Percentiles rank a stretch among this genome's conserved stretches.
phyloP scores from a whole-genome alignment of 2,329 filamentous ascomycete genomes.

The Rutstroemia sp. region DNA sequence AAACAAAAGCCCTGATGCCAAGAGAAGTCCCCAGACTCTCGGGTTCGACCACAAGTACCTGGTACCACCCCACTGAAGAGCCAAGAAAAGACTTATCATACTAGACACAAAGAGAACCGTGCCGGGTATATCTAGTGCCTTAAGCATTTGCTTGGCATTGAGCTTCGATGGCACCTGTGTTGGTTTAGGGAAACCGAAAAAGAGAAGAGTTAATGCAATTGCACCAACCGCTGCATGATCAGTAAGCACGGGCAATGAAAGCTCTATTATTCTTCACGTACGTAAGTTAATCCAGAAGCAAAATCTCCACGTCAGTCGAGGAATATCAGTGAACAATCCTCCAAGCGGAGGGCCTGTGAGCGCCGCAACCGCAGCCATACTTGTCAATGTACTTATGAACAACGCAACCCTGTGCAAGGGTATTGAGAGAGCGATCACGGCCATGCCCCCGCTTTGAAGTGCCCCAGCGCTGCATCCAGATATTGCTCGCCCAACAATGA shows the following conservation, averaged over 20 bases:
- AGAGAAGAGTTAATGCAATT: not conserved
- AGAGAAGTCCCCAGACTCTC: constrained; percentile 32
- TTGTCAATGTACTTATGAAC: constrained; percentile 46
- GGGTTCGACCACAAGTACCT: constrained; percentile 28
- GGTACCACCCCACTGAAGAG: constrained; percentile 31
- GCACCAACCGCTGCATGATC: not conserved
- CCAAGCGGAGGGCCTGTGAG: constrained; percentile 56
- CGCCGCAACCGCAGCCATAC: constrained; percentile 56
- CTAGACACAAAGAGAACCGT: constrained; percentile 28
- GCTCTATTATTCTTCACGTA: not conserved
- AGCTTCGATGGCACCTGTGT: not conserved
- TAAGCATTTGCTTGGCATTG: constrained; percentile 1
- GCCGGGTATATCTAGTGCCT: constrained; percentile 28
- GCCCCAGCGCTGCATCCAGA: constrained; percentile 18
- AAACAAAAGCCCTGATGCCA: constrained; percentile 25
- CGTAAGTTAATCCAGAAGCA: constrained; percentile 29
- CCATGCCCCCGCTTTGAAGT: constrained; percentile 32
- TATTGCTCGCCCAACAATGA: constrained; percentile 15
- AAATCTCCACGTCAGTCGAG: constrained; percentile 47
- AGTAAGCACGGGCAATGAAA: not conserved
- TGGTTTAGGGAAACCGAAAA: not conserved
- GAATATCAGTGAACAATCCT: constrained; percentile 51
- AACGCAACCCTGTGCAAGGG: constrained; percentile 26
- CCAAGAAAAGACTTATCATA: constrained; percentile 28
- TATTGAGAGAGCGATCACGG: constrained; percentile 32